Percentiles rank a stretch among this genome's conserved stretches.
phyloP scores from a whole-genome alignment of 2,329 filamentous ascomycete species.

The Penicillium sp. region DNA sequence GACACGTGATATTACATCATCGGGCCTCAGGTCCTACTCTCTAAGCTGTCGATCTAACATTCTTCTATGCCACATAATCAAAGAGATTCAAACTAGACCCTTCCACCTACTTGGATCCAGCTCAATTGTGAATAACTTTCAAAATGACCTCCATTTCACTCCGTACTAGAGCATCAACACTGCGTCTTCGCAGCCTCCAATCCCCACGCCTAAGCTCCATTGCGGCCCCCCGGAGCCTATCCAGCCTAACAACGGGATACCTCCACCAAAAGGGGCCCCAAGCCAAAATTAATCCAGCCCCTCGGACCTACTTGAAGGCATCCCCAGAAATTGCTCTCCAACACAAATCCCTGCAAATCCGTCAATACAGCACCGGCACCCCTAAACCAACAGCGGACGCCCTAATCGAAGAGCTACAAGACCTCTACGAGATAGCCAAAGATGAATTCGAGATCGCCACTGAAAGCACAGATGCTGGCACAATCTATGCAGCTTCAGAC shows the following conservation, averaged over 20 bases:
- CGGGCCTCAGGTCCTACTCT: background rate
- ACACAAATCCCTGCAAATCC: background rate
- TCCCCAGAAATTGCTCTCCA: background rate
- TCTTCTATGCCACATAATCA: background rate
- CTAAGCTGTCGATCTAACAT: background rate
- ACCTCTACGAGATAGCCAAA: slow-evolving; percentile 44
- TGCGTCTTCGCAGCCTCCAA: background rate
- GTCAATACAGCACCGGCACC: background rate
- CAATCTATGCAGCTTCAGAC: slow-evolving; percentile 50
- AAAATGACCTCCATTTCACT: background rate
- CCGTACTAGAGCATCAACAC: background rate
- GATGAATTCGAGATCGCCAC: slow-evolving; percentile 54
- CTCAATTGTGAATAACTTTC: background rate
- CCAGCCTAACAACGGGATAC: background rate
- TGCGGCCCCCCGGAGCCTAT: background rate
- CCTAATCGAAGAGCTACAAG: slow-evolving; percentile 40
- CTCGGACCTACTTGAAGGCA: too few relatives aligned
- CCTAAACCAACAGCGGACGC: slow-evolving; percentile 28
- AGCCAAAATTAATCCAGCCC: background rate
- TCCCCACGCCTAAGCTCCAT: background rate
- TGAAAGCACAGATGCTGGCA: slow-evolving; percentile 47
- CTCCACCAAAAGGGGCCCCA: background rate
- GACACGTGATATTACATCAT: slow-evolving; percentile 4
- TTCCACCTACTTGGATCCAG: background rate
- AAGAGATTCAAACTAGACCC: background rate